These are phyloP conservation scores for Arthrinium phaeospermum DNA, from an alignment of 2,329 filamentous ascomycete genomes.

Conservation along the genomic window DNA sequence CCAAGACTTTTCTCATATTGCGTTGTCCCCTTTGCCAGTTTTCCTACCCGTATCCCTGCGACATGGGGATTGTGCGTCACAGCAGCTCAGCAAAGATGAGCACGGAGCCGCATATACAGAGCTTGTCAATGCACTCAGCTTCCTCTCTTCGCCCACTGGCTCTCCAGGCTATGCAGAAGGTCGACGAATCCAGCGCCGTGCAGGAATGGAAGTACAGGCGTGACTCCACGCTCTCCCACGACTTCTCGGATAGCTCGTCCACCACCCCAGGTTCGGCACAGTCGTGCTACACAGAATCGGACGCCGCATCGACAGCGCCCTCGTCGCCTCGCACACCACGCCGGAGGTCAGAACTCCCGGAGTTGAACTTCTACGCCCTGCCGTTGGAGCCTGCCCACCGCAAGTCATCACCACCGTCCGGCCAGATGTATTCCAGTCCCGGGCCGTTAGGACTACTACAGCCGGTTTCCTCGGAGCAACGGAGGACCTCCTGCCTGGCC, in stretches of 20 bases:
- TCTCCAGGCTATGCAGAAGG: conserved; percentile 5
- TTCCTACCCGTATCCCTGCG: conserved; percentile 7
- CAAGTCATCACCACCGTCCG: neutral
- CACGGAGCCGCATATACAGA: conserved; percentile 10
- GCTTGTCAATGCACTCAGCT: conserved; percentile 3
- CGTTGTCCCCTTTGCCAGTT: conserved; percentile 14
- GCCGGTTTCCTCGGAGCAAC: neutral
- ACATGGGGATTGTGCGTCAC: conserved; percentile 26
- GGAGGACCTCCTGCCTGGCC: neutral
- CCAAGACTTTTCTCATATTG: conserved; percentile 23
- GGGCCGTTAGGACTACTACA: neutral
- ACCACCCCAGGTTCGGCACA: conserved; percentile 29
- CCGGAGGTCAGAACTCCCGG: conserved; percentile 22
- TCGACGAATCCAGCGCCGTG: neutral
- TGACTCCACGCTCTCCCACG: neutral
- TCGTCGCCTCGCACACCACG: conserved; percentile 29
- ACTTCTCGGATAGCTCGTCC: conserved; percentile 27
- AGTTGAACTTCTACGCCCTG: conserved; percentile 21
- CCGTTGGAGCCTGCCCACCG: neutral
- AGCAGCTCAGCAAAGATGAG: conserved; percentile 26
- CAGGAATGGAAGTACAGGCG: neutral
- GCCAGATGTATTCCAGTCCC: neutral
- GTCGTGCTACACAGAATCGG: conserved; percentile 25
- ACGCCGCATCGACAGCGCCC: conserved; percentile 27
- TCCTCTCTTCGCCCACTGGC: conserved; percentile 16